These are phyloP conservation scores for Blastomyces parvus DNA, from an alignment of 2,329 filamentous ascomycete species.

Conservation along the genomic window DNA sequence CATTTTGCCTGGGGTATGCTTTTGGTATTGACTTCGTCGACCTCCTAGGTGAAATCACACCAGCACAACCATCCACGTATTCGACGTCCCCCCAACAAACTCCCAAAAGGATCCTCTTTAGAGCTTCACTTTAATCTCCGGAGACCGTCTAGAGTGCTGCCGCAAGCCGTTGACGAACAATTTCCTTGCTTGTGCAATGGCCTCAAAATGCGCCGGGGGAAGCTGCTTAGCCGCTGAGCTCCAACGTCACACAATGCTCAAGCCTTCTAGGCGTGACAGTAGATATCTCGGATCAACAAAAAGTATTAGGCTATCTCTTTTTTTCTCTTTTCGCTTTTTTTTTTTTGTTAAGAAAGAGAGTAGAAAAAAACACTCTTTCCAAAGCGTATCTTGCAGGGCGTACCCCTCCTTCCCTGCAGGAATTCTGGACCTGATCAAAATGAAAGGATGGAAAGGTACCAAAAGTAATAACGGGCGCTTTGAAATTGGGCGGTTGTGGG, in stretches of 20 bases:
- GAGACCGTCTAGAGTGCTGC: neutral
- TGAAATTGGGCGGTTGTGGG: neutral
- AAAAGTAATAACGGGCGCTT: neutral
- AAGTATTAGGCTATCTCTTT: neutral
- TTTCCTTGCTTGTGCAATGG: neutral
- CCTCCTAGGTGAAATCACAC: constrained; percentile 6
- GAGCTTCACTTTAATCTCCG: constrained; percentile 1
- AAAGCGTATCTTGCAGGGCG: neutral
- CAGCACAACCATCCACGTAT: neutral
- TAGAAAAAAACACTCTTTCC: neutral
- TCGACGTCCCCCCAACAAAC: neutral
- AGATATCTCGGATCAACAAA: neutral
- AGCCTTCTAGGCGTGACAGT: neutral
- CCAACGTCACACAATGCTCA: neutral
- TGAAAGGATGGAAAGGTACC: neutral
- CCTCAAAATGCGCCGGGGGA: neutral
- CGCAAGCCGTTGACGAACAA: neutral
- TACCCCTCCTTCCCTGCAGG: neutral
- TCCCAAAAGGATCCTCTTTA: neutral
- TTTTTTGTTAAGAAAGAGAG: too few relatives aligned
- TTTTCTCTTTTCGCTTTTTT: too few relatives aligned
- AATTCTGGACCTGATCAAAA: neutral
- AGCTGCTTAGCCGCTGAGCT: neutral
- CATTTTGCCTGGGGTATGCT: constrained; percentile 18
- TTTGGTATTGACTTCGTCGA: constrained; percentile 14